These are phyloP conservation scores for Suhomyces kilbournensis DNA, from an alignment of 805 yeast species.

Conservation along the genomic window DNA sequence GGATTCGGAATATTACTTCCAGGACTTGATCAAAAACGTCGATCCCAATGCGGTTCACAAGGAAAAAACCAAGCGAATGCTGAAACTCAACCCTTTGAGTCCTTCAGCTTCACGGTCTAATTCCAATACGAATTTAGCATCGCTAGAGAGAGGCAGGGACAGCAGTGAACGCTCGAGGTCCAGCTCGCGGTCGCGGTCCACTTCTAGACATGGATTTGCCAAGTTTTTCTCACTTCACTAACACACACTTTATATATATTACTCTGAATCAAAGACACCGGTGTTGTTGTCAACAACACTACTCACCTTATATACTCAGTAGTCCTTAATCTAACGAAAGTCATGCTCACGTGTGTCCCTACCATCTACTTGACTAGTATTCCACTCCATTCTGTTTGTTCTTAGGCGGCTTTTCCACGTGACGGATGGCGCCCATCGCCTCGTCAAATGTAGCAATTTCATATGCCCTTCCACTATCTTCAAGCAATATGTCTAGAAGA, in stretches of 20 bases:
- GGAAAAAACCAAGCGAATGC: slow-evolving; percentile 17
- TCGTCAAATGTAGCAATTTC: background rate
- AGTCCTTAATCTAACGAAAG: no score
- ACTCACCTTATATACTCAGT: background rate
- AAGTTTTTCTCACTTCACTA: slow-evolving; percentile 14
- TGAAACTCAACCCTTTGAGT: slow-evolving; percentile 12
- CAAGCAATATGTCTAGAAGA: slow-evolving; percentile 12
- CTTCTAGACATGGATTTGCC: slow-evolving; percentile 9
- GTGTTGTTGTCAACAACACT: background rate
- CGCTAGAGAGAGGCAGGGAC: slow-evolving; percentile 11
- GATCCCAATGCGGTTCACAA: slow-evolving; percentile 13
- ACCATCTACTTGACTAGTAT: background rate
- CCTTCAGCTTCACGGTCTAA: slow-evolving; percentile 16
- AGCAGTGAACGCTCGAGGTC: background rate
- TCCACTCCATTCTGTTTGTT: background rate
- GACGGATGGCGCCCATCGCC: background rate
- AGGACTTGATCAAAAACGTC: slow-evolving; percentile 29
- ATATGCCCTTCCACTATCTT: background rate
- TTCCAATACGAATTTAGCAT: slow-evolving; percentile 16
- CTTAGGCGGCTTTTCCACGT: background rate
- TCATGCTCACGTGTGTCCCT: background rate
- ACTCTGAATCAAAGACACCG: background rate
- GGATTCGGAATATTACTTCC: slow-evolving; percentile 34
- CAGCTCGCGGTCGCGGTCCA: slow-evolving; percentile 15
- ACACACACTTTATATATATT: no score